A percentile compares a stretch with the other conserved stretches of the same genome.
Evolutionary conservation across 1,284 basidiomycete genomes (phyloP).

Genomic region (Singerocomus rubriflavus): DNA sequence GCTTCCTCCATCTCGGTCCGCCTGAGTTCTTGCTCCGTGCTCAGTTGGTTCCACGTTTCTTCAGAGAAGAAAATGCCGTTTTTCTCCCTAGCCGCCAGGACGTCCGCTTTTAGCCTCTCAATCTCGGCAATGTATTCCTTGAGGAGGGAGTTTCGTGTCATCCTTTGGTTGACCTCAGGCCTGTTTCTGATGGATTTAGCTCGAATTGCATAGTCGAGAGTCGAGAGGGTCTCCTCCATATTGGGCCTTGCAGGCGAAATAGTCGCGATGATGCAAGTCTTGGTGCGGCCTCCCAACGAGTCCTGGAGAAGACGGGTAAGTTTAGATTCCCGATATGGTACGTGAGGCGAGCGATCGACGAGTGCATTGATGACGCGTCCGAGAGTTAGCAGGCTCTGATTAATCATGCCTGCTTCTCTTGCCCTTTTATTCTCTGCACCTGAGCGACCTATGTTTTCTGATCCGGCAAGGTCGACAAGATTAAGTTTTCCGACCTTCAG

Average conservation of each 20-base stretch:
- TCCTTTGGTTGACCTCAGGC: slow-evolving; percentile 93
- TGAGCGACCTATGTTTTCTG: slow-evolving; percentile 95
- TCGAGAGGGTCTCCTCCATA: slow-evolving; percentile 96
- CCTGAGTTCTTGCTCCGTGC: slow-evolving; percentile 69
- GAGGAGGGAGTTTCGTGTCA: slow-evolving; percentile 89
- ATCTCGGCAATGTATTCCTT: slow-evolving; percentile 98
- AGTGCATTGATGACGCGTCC: slow-evolving; percentile 97
- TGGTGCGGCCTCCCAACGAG: slow-evolving; percentile 96
- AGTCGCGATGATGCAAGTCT: slow-evolving; percentile 98
- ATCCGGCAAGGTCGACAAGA: slow-evolving; percentile 95
- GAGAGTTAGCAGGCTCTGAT: slow-evolving; percentile 93
- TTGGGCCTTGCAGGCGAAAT: slow-evolving; percentile 90
- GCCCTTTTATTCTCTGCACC: slow-evolving; percentile 96
- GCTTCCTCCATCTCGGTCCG: slow-evolving; percentile 80
- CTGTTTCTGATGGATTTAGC: slow-evolving; percentile 97
- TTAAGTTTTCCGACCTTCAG: slow-evolving; percentile 95
- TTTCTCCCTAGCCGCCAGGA: slow-evolving; percentile 89
- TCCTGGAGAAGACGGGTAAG: slow-evolving; percentile 97
- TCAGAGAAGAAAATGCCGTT: slow-evolving; percentile 92
- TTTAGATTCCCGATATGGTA: slow-evolving; percentile 95
- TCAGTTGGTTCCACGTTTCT: slow-evolving; percentile 85
- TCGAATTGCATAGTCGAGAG: slow-evolving; percentile 94
- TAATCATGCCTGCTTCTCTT: slow-evolving; percentile 98
- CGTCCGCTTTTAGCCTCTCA: slow-evolving; percentile 87
- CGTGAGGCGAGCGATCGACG: slow-evolving; percentile 88